phyloP scores from a whole-genome alignment of 1,139 yeast genomes.

The Candida neerlandica region DNA sequence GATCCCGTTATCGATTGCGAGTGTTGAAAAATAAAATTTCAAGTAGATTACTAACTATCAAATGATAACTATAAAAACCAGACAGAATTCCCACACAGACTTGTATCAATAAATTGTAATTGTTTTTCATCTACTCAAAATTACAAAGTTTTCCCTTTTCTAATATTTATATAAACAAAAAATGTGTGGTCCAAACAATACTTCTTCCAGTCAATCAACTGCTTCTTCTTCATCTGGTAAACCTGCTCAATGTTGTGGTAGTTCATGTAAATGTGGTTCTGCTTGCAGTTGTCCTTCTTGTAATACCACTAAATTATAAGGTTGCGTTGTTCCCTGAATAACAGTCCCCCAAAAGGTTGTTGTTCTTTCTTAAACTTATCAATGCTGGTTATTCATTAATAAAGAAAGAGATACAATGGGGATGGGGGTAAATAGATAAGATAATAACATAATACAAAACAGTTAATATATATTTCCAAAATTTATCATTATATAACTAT shows the following conservation, averaged over 20 bases:
- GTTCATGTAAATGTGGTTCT: constrained; percentile 48
- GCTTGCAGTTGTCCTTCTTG: constrained; percentile 42
- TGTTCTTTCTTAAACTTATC: neutral
- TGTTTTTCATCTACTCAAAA: neutral
- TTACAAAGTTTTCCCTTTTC: neutral
- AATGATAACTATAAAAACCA: constrained; percentile 1
- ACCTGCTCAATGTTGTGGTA: constrained; percentile 33
- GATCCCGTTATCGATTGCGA: constrained; percentile 4
- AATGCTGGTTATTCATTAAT: neutral
- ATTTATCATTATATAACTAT: neutral
- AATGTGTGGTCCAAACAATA: constrained; percentile 27
- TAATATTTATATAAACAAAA: neutral
- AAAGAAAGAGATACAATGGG: neutral
- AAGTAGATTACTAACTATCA: neutral
- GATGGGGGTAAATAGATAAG: too few species aligned
- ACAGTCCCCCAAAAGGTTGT: neutral
- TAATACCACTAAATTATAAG: constrained; percentile 44
- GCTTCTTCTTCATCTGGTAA: constrained; percentile 13
- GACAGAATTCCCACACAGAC: neutral
- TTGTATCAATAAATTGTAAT: neutral
- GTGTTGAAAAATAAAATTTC: neutral
- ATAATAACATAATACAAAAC: neutral
- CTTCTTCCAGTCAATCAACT: constrained; percentile 20
- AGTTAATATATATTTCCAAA: neutral
- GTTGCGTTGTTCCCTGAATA: too few species aligned